These are phyloP conservation scores for Aechmea fasciata DNA, from an alignment of 176 grass and related monocot species.

Conservation along the genomic window DNA sequence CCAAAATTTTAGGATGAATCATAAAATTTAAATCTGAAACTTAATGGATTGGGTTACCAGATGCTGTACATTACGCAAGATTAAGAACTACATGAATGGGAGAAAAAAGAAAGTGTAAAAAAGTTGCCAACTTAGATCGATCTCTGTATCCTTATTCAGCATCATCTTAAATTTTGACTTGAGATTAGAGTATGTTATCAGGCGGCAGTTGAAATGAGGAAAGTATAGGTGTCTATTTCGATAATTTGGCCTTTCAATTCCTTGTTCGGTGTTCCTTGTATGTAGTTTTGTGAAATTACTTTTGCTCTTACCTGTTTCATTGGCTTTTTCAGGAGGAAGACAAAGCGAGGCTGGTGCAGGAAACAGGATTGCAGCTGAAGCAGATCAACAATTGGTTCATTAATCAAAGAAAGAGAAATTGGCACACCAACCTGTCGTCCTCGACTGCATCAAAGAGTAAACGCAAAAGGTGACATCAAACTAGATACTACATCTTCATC, in stretches of 20 bases:
- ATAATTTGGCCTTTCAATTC: neutral
- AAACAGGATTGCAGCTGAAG: constrained; percentile 22
- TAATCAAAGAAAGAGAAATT: constrained; percentile 28
- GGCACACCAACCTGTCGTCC: constrained; percentile 20
- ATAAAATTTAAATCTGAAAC: too few species aligned
- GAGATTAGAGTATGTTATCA: too few species aligned
- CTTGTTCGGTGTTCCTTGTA: neutral
- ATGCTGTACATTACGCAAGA: too few species aligned
- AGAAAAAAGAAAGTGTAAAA: too few species aligned
- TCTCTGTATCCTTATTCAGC: too few species aligned
- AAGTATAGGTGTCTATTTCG: too few species aligned
- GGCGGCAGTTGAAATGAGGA: too few species aligned
- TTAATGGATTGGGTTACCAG: too few species aligned
- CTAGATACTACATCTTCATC: neutral
- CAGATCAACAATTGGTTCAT: constrained; percentile 33
- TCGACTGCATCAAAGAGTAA: constrained; percentile 14
- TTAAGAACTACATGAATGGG: too few species aligned
- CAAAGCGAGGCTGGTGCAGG: constrained; percentile 18
- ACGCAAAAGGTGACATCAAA: constrained; percentile 6
- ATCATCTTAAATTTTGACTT: too few species aligned
- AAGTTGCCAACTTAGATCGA: too few species aligned
- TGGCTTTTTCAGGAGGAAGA: constrained; percentile 15
- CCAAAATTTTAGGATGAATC: neutral
- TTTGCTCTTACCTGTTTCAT: neutral
- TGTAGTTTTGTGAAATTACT: neutral